Evolutionary conservation across 1,284 basidiomycete species (phyloP).

Genomic region (Sporisorium iseilematis-ciliati): DNA sequence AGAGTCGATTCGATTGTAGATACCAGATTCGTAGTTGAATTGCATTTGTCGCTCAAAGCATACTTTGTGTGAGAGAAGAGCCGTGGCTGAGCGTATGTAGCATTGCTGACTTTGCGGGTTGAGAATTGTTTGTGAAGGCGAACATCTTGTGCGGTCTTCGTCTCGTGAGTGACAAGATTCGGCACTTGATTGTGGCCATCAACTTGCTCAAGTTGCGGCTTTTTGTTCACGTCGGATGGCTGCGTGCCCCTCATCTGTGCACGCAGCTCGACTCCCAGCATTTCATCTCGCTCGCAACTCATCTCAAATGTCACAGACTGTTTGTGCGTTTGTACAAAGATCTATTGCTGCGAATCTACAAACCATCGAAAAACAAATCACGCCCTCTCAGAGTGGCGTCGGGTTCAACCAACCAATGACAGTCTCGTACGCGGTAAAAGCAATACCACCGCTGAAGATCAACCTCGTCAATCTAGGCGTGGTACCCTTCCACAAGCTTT

Average conservation of each 20-base stretch:
- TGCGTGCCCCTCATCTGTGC: too few relatives aligned
- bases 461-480: constrained; percentile 86
- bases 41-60: background rate
- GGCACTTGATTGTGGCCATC: too few relatives aligned
- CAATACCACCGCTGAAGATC: constrained; percentile 68
- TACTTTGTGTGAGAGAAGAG: too few relatives aligned
- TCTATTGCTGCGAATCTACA: background rate
- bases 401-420: constrained; percentile 26
- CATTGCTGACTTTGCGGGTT: too few relatives aligned
- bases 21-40: background rate
- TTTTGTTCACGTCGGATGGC: too few relatives aligned
- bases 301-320: background rate
- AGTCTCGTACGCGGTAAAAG: constrained; percentile 48
- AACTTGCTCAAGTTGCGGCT: too few relatives aligned
- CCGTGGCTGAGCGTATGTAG: too few relatives aligned
- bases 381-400: background rate
- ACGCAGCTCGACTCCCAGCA: too few relatives aligned
- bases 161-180: too few relatives aligned
- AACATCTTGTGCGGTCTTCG: too few relatives aligned
- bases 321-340: background rate
- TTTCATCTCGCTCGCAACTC: background rate
- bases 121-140: too few relatives aligned
- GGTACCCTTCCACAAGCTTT: constrained; percentile 93
- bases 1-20: background rate
- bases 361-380: background rate